Base-by-base conservation (phyloP, 202 grass and related monocot genomes). In the Digitaria exilis region DNA sequence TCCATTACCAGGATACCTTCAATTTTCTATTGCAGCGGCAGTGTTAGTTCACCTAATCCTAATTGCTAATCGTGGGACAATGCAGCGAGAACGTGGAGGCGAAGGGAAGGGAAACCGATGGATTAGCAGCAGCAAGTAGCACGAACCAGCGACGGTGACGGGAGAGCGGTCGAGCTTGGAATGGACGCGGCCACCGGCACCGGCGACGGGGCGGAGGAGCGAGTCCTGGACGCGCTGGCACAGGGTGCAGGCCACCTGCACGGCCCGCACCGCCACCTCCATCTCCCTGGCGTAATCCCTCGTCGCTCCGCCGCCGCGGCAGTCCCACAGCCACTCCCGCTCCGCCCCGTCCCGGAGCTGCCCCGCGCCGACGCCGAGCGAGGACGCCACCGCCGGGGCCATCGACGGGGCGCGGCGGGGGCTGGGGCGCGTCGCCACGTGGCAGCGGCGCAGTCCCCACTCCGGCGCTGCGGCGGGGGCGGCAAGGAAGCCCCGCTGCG, bases 91-190 rank as follows among this genome's bases (percentile, higher is more conserved):
- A 35, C 51, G 28, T 45, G 4, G 10, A 29, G 0, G 25, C 25
- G 25, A 44, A 67, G 26, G 46, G 48, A 32, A 24, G 13, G 18
- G 17, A 30, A 54, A 58, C 26, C 1, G 7, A 44, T 45, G 35
- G 54, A 29, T 32, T 35, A 44, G 57, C 18, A 54, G 6, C 48
- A 14, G 35, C 37, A 62, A 14, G 35, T 7, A 62, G 44, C 4
- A 68, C 34, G 34, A 84, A 98, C 95, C 95, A 17, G 95, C 95
- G 26, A 95, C 87, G 17, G 95, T 98, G 80, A 98, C 95, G 5
- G 87, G 95, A 52, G 95, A 98, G 44, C 81, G 69, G 81, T 98
- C 95, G 44, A 91, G 87, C 90, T 98, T 98, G 13, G 86, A 84
- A 66, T 91, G 85, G 51, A 85, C 78, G 66, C 51, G 16, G 13